Conservation (phyloP, 2,329 filamentous ascomycete species). For the Dryadomyces quercivorus region DNA sequence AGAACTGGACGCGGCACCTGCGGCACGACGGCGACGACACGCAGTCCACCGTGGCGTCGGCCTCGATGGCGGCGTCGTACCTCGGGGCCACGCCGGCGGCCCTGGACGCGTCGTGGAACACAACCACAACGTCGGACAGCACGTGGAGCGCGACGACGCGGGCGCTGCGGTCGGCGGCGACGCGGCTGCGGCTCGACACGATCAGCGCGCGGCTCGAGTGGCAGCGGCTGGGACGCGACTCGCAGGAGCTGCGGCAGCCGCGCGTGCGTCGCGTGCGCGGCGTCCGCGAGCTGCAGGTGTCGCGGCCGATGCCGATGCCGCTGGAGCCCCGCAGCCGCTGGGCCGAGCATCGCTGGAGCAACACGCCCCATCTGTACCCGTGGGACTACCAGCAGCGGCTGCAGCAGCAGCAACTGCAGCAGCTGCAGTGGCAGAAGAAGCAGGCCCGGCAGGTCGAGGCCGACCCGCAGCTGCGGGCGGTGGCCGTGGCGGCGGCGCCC, state of each 20-base stretch:
- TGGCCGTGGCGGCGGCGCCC: constrained; percentile 9
- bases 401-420: constrained; percentile 7
- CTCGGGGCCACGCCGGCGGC: no score
- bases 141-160: not conserved
- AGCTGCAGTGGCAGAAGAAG: constrained; percentile 4
- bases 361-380: constrained; percentile 11
- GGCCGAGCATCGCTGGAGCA: not conserved
- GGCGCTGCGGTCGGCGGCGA: constrained; percentile 3
- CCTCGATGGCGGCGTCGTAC: not conserved
- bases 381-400: constrained; percentile 14
- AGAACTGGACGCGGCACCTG: no score
- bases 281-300: not conserved
- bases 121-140: not conserved
- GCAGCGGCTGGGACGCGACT: not conserved
- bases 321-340: not conserved
- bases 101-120: not conserved
- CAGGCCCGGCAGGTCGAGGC: constrained; percentile 4
- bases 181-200: constrained; percentile 5
- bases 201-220: not conserved
- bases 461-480: constrained; percentile 11
- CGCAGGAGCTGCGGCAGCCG: not conserved
- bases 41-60: not conserved
- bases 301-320: no score
- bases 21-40: no score
- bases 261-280: not conserved